Conservation (phyloP, 78 protist genomes). For the Tieghemostelium lacteum region DNA sequence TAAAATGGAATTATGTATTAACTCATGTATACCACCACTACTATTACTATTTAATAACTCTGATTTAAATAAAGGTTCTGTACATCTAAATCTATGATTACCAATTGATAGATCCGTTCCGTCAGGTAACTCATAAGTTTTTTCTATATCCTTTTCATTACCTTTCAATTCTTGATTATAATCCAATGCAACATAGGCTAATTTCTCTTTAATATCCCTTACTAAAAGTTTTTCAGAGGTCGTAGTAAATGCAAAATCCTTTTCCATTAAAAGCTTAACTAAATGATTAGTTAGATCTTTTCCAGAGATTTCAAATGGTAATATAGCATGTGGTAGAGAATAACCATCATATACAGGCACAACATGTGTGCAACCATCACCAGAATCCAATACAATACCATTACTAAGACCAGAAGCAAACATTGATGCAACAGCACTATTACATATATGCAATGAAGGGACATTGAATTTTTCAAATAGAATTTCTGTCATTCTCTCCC, state of each 20-base stretch:
- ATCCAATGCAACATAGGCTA: conserved; percentile 86
- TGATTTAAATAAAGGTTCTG: conserved; percentile 93
- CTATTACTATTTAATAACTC: conserved; percentile 83
- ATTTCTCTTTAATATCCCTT: conserved; percentile 87
- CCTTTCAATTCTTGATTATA: no score
- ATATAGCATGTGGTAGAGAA: conserved; percentile 89
- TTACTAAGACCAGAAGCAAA: conserved; percentile 93
- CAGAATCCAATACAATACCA: conserved; percentile 97
- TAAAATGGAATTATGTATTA: conserved; percentile 15
- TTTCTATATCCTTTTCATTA: conserved; percentile 89
- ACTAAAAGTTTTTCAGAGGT: conserved; percentile 76
- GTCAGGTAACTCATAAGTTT: conserved; percentile 72
- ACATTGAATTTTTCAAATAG: conserved; percentile 98
- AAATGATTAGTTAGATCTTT: conserved; percentile 94
- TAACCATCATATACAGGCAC: conserved; percentile 94
- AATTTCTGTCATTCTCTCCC: conserved; percentile 95
- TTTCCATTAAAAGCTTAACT: conserved; percentile 90
- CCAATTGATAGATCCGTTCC: conserved; percentile 83
- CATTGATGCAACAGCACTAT: conserved; percentile 93
- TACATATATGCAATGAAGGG: conserved; percentile 90
- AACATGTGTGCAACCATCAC: conserved; percentile 95
- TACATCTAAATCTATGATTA: conserved; percentile 85
- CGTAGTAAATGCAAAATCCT: conserved; percentile 92
- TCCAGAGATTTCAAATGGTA: conserved; percentile 94
- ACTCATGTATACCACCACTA: conserved; percentile 82